Conservation (phyloP, 2,329 filamentous ascomycete genomes). For the Pyrenochaeta sp. region DNA sequence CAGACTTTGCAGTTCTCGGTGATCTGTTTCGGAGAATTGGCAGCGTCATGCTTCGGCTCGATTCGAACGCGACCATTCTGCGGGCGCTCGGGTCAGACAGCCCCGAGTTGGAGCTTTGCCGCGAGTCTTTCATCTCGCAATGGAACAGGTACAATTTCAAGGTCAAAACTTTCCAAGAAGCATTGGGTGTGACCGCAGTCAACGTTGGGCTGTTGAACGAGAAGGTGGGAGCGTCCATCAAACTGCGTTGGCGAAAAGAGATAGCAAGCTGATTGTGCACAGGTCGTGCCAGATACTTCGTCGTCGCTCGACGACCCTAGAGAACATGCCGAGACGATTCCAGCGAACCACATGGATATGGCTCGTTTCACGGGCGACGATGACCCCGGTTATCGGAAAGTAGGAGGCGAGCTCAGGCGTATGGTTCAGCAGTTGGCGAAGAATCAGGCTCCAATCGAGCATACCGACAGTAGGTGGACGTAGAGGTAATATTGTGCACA, state of each 20-base stretch:
- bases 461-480: not conserved
- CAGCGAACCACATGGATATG: not conserved
- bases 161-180: not conserved
- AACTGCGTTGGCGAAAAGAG: no score
- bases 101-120: no score
- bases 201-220: no score
- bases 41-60: no score
- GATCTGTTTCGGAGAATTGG: no score
- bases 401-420: not conserved
- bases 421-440: not conserved
- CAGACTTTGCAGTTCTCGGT: no score
- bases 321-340: not conserved
- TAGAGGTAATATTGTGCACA: slow-evolving; percentile 3
- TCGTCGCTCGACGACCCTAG: not conserved
- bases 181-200: not conserved
- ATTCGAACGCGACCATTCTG: no score
- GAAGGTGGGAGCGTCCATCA: no score
- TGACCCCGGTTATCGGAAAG: not conserved
- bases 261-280: no score
- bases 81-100: not conserved
- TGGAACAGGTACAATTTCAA: no score
- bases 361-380: not conserved
- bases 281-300: not conserved
- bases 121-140: no score
- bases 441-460: not conserved